A percentile compares a stretch with the other conserved stretches of the same genome.
These are phyloP conservation scores for Eucalyptus shirleyi DNA, from an alignment of 345 rosid genomes.

Conservation along the genomic window DNA sequence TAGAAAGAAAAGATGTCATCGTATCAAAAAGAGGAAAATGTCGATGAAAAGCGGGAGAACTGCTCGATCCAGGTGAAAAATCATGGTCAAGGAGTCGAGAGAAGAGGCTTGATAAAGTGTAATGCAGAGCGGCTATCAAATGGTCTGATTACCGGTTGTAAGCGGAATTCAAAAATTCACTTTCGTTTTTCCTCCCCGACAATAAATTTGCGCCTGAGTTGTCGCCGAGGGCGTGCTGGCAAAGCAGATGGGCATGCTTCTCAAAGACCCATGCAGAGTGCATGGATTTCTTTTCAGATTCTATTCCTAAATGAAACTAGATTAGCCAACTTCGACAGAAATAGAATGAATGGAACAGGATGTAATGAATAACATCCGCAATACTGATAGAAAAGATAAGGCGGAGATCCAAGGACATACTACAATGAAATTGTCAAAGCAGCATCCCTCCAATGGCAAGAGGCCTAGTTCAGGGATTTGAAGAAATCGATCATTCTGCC, in stretches of 20 bases:
- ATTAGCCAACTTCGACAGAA: neutral
- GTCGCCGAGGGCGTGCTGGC: neutral
- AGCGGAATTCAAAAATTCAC: neutral
- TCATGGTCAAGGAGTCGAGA: neutral
- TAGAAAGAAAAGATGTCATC: neutral
- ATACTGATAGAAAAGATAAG: neutral
- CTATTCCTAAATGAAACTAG: neutral
- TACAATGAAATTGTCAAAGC: neutral
- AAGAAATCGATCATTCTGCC: neutral
- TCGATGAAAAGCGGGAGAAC: neutral
- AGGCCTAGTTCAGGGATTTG: neutral
- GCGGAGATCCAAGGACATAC: neutral
- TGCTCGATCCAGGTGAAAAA: neutral
- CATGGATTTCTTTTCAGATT: neutral
- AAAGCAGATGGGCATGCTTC: neutral
- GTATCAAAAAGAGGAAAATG: neutral
- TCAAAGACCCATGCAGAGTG: neutral
- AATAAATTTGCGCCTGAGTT: neutral
- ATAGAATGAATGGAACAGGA: neutral
- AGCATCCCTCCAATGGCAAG: neutral
- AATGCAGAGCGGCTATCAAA: neutral
- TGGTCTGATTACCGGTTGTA: neutral
- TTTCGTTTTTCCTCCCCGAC: neutral
- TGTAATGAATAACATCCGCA: neutral
- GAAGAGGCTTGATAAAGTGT: neutral